phyloP scores from a whole-genome alignment of 2,329 filamentous ascomycete species.

The Arthroderma sp. region DNA sequence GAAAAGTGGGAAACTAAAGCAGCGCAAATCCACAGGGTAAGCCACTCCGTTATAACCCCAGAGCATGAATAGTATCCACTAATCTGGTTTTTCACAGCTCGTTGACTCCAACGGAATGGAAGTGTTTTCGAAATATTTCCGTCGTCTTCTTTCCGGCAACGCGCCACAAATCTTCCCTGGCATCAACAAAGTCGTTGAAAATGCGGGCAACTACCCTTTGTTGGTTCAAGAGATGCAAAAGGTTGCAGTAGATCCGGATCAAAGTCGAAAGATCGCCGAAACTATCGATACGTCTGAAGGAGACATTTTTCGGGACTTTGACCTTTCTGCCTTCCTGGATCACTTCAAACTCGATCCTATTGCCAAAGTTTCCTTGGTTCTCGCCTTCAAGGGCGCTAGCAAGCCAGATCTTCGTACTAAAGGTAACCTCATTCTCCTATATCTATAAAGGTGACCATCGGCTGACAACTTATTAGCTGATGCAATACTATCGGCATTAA shows the following conservation, averaged over 20 bases:
- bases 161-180: constrained; percentile 81
- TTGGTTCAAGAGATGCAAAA: constrained; percentile 76
- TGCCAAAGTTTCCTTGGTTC: constrained; percentile 72
- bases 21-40: constrained; percentile 83
- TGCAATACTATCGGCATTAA: constrained; percentile 73
- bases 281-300: constrained; percentile 82
- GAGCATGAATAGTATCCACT: background rate
- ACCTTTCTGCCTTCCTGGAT: constrained; percentile 87
- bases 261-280: constrained; percentile 84
- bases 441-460: background rate
- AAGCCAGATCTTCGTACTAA: constrained; percentile 77
- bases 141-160: constrained; percentile 82
- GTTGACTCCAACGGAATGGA: constrained; percentile 99
- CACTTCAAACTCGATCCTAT: constrained; percentile 89
- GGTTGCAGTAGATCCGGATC: constrained; percentile 63
- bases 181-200: constrained; percentile 57
- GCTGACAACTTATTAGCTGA: constrained; percentile 48
- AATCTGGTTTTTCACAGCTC: constrained; percentile 43
- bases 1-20: constrained; percentile 86
- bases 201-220: constrained; percentile 70
- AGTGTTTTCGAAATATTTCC: constrained; percentile 91
- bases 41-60: constrained; percentile 14
- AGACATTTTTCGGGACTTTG: constrained; percentile 90
- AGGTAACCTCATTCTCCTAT: constrained; percentile 43
- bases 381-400: constrained; percentile 75